phyloP scores from a whole-genome alignment of 2,329 filamentous ascomycete genomes.

The Colletotrichum sp. region DNA sequence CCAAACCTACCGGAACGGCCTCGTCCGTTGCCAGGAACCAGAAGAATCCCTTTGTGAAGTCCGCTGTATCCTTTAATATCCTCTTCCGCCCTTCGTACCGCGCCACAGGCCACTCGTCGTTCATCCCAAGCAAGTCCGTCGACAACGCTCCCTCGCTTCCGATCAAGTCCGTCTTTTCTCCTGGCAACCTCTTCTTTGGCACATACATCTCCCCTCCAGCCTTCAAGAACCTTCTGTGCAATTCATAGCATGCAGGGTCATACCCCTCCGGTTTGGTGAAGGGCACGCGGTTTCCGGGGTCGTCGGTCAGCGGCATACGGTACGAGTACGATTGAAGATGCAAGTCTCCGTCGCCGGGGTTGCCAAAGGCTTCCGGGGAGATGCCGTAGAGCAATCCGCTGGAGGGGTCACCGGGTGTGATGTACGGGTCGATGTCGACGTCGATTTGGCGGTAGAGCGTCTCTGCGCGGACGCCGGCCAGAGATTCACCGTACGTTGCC shows the following conservation, averaged over 20 bases:
- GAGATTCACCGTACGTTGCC: slow-evolving; percentile 12
- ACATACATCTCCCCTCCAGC: slow-evolving; percentile 17
- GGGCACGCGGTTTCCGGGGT: slow-evolving; percentile 13
- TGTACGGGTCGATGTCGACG: slow-evolving; percentile 25
- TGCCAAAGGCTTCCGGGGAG: slow-evolving; percentile 18
- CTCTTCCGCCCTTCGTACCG: slow-evolving; percentile 10
- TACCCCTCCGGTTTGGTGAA: slow-evolving; percentile 24
- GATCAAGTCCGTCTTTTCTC: slow-evolving; percentile 22
- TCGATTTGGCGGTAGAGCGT: slow-evolving; percentile 24
- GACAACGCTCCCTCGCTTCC: slow-evolving; percentile 23
- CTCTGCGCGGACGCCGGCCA: slow-evolving; percentile 23
- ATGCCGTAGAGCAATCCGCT: slow-evolving; percentile 24
- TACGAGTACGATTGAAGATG: slow-evolving; percentile 26
- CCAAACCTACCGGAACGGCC: neutral
- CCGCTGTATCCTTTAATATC: slow-evolving; percentile 13
- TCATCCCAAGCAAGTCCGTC: slow-evolving; percentile 27
- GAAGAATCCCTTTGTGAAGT: slow-evolving; percentile 23
- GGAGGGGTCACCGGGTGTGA: slow-evolving; percentile 7
- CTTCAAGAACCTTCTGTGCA: slow-evolving; percentile 13
- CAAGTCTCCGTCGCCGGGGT: slow-evolving; percentile 22
- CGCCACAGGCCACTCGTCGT: slow-evolving; percentile 21
- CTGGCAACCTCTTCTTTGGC: slow-evolving; percentile 15
- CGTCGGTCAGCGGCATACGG: slow-evolving; percentile 21
- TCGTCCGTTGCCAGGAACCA: slow-evolving; percentile 25
- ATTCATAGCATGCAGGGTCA: slow-evolving; percentile 22